A percentile compares a stretch with the other conserved stretches of the same genome.
These are phyloP conservation scores for Magnolia kwangsiensis DNA, from an alignment of 164 flowering plant genomes.

Conservation along the genomic window DNA sequence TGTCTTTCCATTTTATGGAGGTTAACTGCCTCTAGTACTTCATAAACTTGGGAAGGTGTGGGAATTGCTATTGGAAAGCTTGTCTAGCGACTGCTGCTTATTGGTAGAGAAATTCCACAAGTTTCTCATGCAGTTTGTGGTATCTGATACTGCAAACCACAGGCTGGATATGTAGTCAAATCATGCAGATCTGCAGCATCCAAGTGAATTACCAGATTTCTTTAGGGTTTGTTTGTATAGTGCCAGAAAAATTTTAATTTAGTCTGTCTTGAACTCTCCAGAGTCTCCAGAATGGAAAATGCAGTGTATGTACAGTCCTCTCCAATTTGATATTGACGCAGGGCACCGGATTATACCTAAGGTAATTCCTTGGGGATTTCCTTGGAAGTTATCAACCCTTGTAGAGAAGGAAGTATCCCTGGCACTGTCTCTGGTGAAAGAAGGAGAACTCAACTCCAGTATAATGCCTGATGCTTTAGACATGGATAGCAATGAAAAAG, in stretches of 20 bases:
- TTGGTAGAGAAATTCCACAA: not conserved
- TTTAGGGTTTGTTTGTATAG: not conserved
- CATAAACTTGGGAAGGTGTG: not conserved
- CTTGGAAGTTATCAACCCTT: constrained; percentile 63
- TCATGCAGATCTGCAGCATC: not conserved
- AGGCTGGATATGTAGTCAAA: not conserved
- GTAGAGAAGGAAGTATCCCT: constrained; percentile 63
- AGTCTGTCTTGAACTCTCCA: constrained; percentile 25
- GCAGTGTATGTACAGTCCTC: constrained; percentile 27
- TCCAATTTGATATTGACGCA: constrained; percentile 58
- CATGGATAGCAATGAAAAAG: constrained; percentile 17
- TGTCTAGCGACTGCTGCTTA: not conserved
- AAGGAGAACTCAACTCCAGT: constrained; percentile 29
- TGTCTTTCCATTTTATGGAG: not conserved
- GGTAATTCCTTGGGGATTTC: constrained; percentile 57
- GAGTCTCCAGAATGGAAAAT: constrained; percentile 42
- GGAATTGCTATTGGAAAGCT: not conserved
- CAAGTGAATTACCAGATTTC: not conserved
- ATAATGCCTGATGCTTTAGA: constrained; percentile 20
- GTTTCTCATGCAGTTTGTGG: not conserved
- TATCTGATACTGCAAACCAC: not conserved
- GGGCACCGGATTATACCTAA: constrained; percentile 58
- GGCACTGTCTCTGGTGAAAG: constrained; percentile 40
- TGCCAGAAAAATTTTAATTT: not conserved
- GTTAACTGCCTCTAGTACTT: not conserved